Evolutionary conservation across 2,329 filamentous ascomycete species (phyloP).

Genomic region (Fusarium irregulare): DNA sequence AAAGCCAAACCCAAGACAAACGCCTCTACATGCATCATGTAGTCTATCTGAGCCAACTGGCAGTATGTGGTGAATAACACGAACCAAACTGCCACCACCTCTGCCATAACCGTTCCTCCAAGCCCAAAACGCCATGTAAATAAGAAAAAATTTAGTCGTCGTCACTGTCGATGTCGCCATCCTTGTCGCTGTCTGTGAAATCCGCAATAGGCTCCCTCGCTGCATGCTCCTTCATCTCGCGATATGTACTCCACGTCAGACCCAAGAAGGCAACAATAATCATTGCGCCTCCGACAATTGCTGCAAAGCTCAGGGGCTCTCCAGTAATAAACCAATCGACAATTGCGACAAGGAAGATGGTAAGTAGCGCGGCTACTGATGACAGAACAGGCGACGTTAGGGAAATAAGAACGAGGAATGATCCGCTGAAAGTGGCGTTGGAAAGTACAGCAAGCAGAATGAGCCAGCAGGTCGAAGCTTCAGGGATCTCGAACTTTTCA

Average conservation of each 20-base stretch:
- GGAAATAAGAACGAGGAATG: conserved; percentile 91
- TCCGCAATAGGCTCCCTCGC: conserved; percentile 65
- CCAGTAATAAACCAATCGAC: conserved; percentile 90
- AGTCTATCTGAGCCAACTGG: background rate
- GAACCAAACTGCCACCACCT: background rate
- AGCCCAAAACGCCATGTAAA: conserved; percentile 14
- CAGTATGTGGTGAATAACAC: background rate
- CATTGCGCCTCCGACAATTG: conserved; percentile 83
- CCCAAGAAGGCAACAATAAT: conserved; percentile 91
- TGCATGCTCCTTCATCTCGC: conserved; percentile 89
- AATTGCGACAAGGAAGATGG: conserved; percentile 95
- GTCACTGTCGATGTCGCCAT: conserved; percentile 54
- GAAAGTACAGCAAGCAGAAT: conserved; percentile 83
- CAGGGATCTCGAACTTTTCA: conserved; percentile 86
- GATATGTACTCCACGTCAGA: conserved; percentile 90
- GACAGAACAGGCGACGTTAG: conserved; percentile 92
- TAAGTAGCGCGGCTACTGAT: conserved; percentile 91
- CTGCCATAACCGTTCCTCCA: background rate
- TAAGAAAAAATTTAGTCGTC: conserved; percentile 33
- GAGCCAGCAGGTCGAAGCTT: conserved; percentile 81
- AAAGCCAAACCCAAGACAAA: conserved; percentile 26
- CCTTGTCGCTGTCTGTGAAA: conserved; percentile 61
- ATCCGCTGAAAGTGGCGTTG: conserved; percentile 93
- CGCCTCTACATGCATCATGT: conserved; percentile 30
- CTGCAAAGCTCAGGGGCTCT: conserved; percentile 76